These are phyloP conservation scores for Aspergillus unguis DNA, from an alignment of 2,329 filamentous ascomycete species.

Conservation along the genomic window DNA sequence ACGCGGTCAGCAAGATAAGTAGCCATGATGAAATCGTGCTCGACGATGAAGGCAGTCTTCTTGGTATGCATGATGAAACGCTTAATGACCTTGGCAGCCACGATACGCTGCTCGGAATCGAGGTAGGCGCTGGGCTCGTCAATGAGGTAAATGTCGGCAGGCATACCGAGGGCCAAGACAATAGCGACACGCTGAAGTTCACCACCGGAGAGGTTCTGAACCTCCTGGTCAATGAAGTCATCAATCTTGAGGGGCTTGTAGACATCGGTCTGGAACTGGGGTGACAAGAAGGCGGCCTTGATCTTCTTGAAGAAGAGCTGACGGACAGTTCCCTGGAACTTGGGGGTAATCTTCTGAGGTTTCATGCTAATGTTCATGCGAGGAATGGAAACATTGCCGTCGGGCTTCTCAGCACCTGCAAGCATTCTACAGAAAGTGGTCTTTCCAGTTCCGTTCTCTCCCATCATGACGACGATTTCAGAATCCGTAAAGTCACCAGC, in stretches of 20 bases:
- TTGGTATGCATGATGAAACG: constrained; percentile 99
- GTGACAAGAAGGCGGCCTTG: constrained; percentile 90
- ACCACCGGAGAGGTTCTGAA: constrained; percentile 98
- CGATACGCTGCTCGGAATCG: constrained; percentile 98
- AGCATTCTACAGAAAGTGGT: constrained; percentile 98
- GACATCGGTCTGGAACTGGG: constrained; percentile 98
- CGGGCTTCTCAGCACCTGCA: constrained; percentile 88
- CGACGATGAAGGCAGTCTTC: constrained; percentile 98
- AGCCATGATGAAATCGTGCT: constrained; percentile 99
- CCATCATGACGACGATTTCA: constrained; percentile 99
- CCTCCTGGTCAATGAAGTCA: constrained; percentile 99
- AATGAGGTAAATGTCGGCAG: constrained; percentile 97
- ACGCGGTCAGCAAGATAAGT: constrained; percentile 84
- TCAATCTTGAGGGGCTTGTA: constrained; percentile 99
- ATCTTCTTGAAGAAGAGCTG: constrained; percentile 99
- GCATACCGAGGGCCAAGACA: constrained; percentile 89
- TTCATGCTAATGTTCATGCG: constrained; percentile 99
- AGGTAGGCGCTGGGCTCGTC: constrained; percentile 97
- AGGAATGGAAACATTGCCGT: constrained; percentile 72
- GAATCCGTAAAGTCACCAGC: constrained; percentile 90
- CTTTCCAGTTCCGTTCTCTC: constrained; percentile 98
- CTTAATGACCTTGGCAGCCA: constrained; percentile 96
- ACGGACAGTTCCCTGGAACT: constrained; percentile 93
- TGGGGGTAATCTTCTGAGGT: constrained; percentile 98
- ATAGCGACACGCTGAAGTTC: constrained; percentile 99